These are phyloP conservation scores for Mrakia frigida DNA, from an alignment of 768 basidiomycete genomes.

Conservation along the genomic window DNA sequence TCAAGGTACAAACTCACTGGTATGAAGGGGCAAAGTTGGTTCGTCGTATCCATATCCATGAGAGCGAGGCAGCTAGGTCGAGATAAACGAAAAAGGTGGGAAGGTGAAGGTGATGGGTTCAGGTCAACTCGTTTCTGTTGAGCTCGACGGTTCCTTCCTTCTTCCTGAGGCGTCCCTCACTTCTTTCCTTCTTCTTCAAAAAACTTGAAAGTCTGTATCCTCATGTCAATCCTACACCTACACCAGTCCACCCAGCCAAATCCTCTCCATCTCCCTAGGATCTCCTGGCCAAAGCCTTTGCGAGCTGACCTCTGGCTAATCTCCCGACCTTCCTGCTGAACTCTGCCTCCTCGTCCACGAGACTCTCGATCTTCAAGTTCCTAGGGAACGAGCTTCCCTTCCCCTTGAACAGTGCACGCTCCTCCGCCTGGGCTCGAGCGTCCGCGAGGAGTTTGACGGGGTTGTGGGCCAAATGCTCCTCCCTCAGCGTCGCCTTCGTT, in stretches of 20 bases:
- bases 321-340: background rate
- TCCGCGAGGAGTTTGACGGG: conserved; percentile 26
- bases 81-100: too few relatives aligned
- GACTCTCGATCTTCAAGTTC: conserved; percentile 27
- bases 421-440: background rate
- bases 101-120: too few relatives aligned
- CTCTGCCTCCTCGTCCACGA: conserved; percentile 21
- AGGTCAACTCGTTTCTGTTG: background rate
- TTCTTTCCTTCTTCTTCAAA: background rate
- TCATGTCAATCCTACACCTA: background rate
- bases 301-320: background rate
- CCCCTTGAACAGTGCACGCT: background rate
- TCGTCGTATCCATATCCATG: too few relatives aligned
- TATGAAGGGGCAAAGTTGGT: too few relatives aligned
- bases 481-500: background rate
- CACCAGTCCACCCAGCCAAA: too few relatives aligned
- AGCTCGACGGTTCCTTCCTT: background rate
- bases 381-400: background rate
- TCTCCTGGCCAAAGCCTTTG: background rate
- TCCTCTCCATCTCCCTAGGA: too few relatives aligned
- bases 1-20: too few relatives aligned
- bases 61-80: too few relatives aligned
- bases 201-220: background rate
- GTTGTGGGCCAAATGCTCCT: background rate
- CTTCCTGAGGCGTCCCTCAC: too few relatives aligned